phyloP scores from a whole-genome alignment of 164 flowering plant species.

The Magnolia sinica region DNA sequence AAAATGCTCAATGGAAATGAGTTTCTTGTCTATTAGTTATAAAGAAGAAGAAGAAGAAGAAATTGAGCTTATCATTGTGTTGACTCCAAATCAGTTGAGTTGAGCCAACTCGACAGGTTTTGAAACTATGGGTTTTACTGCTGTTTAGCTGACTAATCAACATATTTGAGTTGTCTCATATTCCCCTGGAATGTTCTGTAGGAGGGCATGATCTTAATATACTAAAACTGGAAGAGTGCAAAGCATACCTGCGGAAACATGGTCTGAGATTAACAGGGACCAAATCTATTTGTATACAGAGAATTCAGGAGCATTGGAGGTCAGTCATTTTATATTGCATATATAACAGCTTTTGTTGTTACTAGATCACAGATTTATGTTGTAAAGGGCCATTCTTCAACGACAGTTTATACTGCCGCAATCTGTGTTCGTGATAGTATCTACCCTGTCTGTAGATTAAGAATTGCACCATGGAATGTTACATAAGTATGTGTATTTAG shows the following conservation, averaged over 20 bases:
- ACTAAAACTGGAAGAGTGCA: slow-evolving; percentile 39
- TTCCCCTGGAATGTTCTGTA: slow-evolving; percentile 4
- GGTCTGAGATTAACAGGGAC: slow-evolving; percentile 52
- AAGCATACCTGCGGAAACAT: slow-evolving; percentile 51
- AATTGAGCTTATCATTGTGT: too few species aligned
- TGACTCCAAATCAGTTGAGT: neutral
- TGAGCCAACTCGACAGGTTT: neutral
- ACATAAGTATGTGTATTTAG: neutral
- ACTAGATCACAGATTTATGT: neutral
- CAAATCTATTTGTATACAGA: slow-evolving; percentile 41
- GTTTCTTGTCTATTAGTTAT: too few species aligned
- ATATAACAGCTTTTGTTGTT: neutral
- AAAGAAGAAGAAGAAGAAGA: too few species aligned
- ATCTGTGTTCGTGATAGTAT: neutral
- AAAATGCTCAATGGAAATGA: too few species aligned
- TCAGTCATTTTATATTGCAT: slow-evolving; percentile 16
- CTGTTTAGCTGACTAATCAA: neutral
- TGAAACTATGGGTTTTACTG: neutral
- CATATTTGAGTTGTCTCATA: neutral
- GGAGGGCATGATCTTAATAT: slow-evolving; percentile 20
- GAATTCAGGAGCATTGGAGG: slow-evolving; percentile 65
- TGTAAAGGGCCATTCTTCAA: neutral
- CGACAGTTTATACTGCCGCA: neutral
- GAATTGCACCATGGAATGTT: neutral
- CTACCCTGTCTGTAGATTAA: neutral